phyloP scores from a whole-genome alignment of 2,329 filamentous ascomycete genomes.

The Colletotrichum acutatum region DNA sequence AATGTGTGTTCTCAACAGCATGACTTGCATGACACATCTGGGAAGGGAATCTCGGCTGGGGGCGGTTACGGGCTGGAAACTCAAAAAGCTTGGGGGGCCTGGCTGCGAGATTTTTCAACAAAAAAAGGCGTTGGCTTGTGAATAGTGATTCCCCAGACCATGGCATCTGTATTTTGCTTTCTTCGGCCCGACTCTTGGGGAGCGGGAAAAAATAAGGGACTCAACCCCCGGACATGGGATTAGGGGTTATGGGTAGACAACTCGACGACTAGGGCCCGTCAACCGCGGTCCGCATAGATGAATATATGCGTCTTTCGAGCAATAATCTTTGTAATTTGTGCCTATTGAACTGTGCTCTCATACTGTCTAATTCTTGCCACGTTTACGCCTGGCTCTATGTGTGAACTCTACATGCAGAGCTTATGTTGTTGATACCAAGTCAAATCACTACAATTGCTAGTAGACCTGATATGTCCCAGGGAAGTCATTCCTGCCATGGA shows the following conservation, averaged over 20 bases:
- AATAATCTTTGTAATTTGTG: background rate
- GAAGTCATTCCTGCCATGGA: too few relatives aligned
- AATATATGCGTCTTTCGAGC: constrained; percentile 25
- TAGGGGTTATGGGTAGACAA: constrained; percentile 24
- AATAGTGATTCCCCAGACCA: constrained; percentile 45
- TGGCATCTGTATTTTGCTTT: constrained; percentile 42
- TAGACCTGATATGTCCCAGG: too few relatives aligned
- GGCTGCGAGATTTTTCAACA: constrained; percentile 48
- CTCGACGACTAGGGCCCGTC: constrained; percentile 48
- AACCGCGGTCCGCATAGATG: constrained; percentile 51
- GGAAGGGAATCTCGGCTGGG: constrained; percentile 38
- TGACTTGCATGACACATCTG: constrained; percentile 53
- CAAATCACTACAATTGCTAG: too few relatives aligned
- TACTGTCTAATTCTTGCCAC: background rate
- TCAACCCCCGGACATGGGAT: constrained; percentile 32
- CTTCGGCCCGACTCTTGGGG: constrained; percentile 30
- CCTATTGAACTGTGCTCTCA: too few relatives aligned
- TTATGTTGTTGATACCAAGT: too few relatives aligned
- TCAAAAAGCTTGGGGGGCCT: constrained; percentile 42
- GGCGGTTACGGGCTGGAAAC: constrained; percentile 41
- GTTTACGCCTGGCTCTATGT: background rate
- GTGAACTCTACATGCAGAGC: too few relatives aligned
- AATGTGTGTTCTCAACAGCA: constrained; percentile 57
- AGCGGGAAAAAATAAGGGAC: constrained; percentile 26
- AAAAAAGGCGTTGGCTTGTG: constrained; percentile 49